phyloP scores from a whole-genome alignment of 2,329 filamentous ascomycete species.

The Aspergillus texensis region DNA sequence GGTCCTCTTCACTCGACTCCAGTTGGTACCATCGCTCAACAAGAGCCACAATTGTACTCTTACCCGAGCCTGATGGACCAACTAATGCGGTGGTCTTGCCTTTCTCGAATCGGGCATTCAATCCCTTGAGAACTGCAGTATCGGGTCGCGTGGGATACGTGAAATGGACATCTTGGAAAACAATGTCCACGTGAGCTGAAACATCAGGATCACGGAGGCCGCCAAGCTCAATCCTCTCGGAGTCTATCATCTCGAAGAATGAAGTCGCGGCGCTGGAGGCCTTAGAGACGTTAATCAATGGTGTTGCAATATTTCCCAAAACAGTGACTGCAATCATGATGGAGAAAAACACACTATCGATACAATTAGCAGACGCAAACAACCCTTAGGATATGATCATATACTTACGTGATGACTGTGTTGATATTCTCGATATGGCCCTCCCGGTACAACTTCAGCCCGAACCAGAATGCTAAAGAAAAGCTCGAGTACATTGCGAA shows the following conservation, averaged over 20 bases:
- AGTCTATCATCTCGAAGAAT: slow-evolving; percentile 39
- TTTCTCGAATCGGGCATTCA: slow-evolving; percentile 36
- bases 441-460: slow-evolving; percentile 36
- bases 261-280: slow-evolving; percentile 33
- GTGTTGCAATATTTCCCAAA: slow-evolving; percentile 32
- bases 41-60: slow-evolving; percentile 49
- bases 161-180: slow-evolving; percentile 68
- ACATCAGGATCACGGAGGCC: slow-evolving; percentile 54
- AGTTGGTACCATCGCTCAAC: slow-evolving; percentile 48
- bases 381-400: not conserved
- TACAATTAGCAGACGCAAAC: not conserved
- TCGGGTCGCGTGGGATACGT: slow-evolving; percentile 62
- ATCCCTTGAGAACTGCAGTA: slow-evolving; percentile 37
- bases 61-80: slow-evolving; percentile 49
- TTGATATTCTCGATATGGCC: slow-evolving; percentile 38
- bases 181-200: slow-evolving; percentile 57
- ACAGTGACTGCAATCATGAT: slow-evolving; percentile 31
- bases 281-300: slow-evolving; percentile 40
- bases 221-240: slow-evolving; percentile 28
- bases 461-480: slow-evolving; percentile 43
- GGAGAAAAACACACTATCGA: slow-evolving; percentile 39
- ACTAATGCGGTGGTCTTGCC: slow-evolving; percentile 49
- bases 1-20: not conserved
- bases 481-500: slow-evolving; percentile 43
- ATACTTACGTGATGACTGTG: slow-evolving; percentile 39